Percentiles rank a stretch among this genome's conserved stretches.
These are phyloP conservation scores for Tetrapisispora nanseiensis DNA, from an alignment of 805 yeast genomes.

Conservation along the genomic window DNA sequence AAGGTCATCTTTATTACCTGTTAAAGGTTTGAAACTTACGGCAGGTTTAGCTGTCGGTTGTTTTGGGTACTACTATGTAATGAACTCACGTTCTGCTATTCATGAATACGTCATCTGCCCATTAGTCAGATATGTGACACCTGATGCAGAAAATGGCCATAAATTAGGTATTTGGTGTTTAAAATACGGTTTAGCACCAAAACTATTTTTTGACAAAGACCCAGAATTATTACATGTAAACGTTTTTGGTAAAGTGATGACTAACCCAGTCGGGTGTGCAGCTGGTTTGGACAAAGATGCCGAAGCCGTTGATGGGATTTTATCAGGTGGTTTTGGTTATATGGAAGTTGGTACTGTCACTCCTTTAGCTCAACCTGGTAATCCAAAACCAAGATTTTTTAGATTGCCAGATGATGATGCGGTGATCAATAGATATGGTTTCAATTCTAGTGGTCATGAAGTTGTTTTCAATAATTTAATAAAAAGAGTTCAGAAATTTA, in stretches of 20 bases:
- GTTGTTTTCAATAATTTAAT: conserved; percentile 60
- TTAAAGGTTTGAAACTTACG: conserved; percentile 15
- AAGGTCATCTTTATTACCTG: conserved; percentile 12
- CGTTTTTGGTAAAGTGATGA: conserved; percentile 55
- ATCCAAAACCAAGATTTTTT: conserved; percentile 87
- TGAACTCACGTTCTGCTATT: conserved; percentile 73
- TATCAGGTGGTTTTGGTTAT: conserved; percentile 72
- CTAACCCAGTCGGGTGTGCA: conserved; percentile 83
- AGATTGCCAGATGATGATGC: conserved; percentile 79
- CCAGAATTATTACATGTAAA: conserved; percentile 45
- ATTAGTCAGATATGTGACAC: conserved; percentile 48
- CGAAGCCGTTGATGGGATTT: conserved; percentile 76
- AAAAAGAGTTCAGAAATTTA: conserved; percentile 43
- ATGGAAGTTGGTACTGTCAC: conserved; percentile 92
- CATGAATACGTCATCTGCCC: conserved; percentile 82
- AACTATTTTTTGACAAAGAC: conserved; percentile 43
- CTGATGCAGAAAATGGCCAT: conserved; percentile 82
- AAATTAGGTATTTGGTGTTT: conserved; percentile 58
- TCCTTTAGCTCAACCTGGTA: conserved; percentile 89
- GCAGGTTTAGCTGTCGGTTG: conserved; percentile 25
- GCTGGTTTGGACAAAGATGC: conserved; percentile 95
- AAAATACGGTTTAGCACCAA: conserved; percentile 62
- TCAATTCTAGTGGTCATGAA: conserved; percentile 84
- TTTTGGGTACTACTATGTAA: conserved; percentile 42
- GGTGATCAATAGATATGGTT: conserved; percentile 89